These are phyloP conservation scores for Colletotrichum abscissum DNA, from an alignment of 2,329 filamentous ascomycete genomes.

Conservation along the genomic window DNA sequence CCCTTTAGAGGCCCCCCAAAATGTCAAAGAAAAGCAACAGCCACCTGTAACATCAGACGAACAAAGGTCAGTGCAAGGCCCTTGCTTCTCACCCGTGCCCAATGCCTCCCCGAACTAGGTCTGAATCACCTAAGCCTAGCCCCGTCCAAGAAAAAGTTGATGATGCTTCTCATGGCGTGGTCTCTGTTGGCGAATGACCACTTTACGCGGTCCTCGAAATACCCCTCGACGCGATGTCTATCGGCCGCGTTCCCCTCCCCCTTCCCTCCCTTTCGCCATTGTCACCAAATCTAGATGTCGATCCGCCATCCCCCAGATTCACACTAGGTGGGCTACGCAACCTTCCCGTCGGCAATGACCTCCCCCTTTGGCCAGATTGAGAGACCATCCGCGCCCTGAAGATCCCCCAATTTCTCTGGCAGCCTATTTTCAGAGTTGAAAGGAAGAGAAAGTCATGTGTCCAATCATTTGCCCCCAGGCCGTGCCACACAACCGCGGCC, in stretches of 20 bases:
- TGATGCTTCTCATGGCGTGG: background rate
- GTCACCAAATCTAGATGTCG: background rate
- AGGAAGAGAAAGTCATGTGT: conserved; percentile 10
- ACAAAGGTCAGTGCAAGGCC: conserved; percentile 29
- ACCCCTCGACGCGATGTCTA: conserved; percentile 21
- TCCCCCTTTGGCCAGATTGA: background rate
- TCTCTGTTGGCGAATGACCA: background rate
- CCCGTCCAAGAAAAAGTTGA: background rate
- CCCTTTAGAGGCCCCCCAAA: background rate
- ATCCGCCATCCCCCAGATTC: background rate
- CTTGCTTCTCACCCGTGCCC: background rate
- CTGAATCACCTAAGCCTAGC: background rate
- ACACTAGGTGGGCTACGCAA: background rate
- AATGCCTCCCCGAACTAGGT: background rate
- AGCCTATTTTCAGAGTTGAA: background rate
- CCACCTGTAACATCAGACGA: conserved; percentile 34
- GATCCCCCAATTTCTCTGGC: background rate
- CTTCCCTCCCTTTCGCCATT: background rate
- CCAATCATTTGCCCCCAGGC: background rate
- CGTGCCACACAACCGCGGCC: background rate
- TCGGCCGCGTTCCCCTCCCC: background rate
- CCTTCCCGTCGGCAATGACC: background rate
- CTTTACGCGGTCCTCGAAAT: conserved; percentile 22
- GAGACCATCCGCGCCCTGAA: background rate
- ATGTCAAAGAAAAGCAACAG: conserved; percentile 2